Evolutionary conservation across 2,329 filamentous ascomycete species (phyloP), one percentile per base, ranked within the genome.

Genomic region (Pezicula radicicola): DNA sequence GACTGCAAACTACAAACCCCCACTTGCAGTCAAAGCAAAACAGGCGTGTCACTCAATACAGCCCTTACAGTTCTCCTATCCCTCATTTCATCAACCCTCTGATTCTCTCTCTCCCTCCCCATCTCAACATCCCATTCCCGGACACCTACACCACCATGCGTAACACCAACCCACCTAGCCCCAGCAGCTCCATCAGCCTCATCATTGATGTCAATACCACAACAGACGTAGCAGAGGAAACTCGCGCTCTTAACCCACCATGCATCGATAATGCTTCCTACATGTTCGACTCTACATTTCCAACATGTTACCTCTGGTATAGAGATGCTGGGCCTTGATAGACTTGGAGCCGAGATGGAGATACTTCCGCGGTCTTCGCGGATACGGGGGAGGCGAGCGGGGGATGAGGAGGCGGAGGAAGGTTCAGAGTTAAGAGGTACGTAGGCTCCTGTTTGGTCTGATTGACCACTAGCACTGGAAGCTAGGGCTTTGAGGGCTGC

Each of bases 181-280:
- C 30, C 30, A 13, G 9, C 30, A 12, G 30, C 9, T 33, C 30
- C 30, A 25, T 18, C 40, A 42, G n/a, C 12, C 40, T 53, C 48
- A 35, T 60, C 60, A n/a, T 63, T 56, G n/a, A 59, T 40, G 46
- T 59, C 55, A 41, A 55, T 47, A 9, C 60, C 62, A 55, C 62
- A 65, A 39, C 62, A 65, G 18, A 60, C 42, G 48, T 61, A 59
- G 30, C 58, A 63, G 3, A 60, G 2, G 44, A 57, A 56, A 16
- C 61, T 47, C 2, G 51, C 48, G 16, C 48, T 53, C 7, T 48
- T 45, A 10, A 52, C 36, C 50, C 59, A 60, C 54, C 55, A 61
- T 39, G 53, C 19, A 48, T 65, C 50, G 36, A 61, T 28, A 49
- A 60, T 53, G 40, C 60, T 47, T 42, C 57, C 21, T 18, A 56